Evolutionary conservation across 2,329 filamentous ascomycete genomes (phyloP), one percentile per base, ranked within the genome.

Genomic region (Fonsecaea pedrosoi): DNA sequence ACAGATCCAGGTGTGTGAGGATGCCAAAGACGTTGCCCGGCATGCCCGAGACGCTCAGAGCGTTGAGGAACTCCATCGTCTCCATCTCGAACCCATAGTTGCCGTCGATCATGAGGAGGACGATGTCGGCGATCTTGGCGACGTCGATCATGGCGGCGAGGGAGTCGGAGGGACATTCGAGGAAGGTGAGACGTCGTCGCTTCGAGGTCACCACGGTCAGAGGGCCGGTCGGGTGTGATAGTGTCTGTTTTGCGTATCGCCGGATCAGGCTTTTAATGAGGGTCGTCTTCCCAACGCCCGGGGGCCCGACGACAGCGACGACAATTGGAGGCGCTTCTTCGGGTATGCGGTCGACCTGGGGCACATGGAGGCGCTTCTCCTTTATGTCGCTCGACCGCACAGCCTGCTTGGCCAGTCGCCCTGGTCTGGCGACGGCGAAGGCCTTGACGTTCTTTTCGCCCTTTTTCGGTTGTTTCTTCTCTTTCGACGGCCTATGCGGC

Each of bases 31-130:
- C 94, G 74, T 99, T 99, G 71, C 95, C 94, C 0, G 96, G 95
- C 94, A 99, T 98, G 78, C 95, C 95, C 35, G 92, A 96, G 2
- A 92, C 88, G n/a, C 92, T 90, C 59, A 99, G 83, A 18, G 97
- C 89, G 74, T 97, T 98, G 75, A 99, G 82, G 69, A 99, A 99
- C 80, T 99, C 95, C 95, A 99, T 99, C 0, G 95, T 99, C 84
- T 99, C 95, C 95, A 99, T 99, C 81, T 99, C 95, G 76, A 99
- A 99, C 13, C 95, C 96, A 75, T 91, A 99, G 80, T 98, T 98
- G 64, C 95, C 96, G 77, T 99, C 95, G 73, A 99, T 99, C 92
- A 99, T 95, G 64, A 99, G 86, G 58, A 99, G 85, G 5, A 98
- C 92, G 74, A 99, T 97, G 78, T 99, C 95, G 18, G 96, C 95